Evolutionary conservation across 495 filamentous ascomycete genomes (phyloP).

Genomic region (Eremomyces bilateralis): DNA sequence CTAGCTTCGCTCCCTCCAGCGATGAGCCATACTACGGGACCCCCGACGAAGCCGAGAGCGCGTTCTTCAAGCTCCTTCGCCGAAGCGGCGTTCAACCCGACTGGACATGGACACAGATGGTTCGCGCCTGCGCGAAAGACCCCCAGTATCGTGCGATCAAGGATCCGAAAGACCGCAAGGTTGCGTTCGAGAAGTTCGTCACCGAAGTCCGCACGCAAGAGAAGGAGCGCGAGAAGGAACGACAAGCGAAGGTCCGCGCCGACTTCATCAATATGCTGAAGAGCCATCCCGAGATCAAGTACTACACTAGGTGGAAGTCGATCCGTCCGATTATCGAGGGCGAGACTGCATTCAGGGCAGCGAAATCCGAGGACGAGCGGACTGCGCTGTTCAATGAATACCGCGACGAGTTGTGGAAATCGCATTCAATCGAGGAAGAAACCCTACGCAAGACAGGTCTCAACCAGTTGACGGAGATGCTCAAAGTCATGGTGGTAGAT

Average conservation of each 20-base stretch:
- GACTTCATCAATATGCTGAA: slow-evolving; percentile 94
- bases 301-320: slow-evolving; percentile 95
- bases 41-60: slow-evolving; percentile 78
- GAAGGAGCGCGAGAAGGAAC: slow-evolving; percentile 86
- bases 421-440: slow-evolving; percentile 51
- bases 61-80: slow-evolving; percentile 79
- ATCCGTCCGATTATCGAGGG: slow-evolving; percentile 86
- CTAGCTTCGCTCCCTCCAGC: slow-evolving; percentile 37
- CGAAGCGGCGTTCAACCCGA: slow-evolving; percentile 69
- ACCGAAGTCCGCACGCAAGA: slow-evolving; percentile 78
- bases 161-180: slow-evolving; percentile 78
- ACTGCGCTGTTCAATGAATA: slow-evolving; percentile 92
- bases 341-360: slow-evolving; percentile 85
- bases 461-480: slow-evolving; percentile 57
- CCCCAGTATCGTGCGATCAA: slow-evolving; percentile 85
- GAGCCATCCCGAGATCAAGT: slow-evolving; percentile 91
- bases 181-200: slow-evolving; percentile 89
- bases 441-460: slow-evolving; percentile 57
- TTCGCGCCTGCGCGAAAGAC: slow-evolving; percentile 78
- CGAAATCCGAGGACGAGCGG: slow-evolving; percentile 71
- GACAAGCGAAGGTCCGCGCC: slow-evolving; percentile 74
- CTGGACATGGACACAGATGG: slow-evolving; percentile 81
- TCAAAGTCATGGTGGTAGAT: slow-evolving; percentile 72
- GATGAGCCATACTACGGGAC: slow-evolving; percentile 69
- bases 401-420: slow-evolving; percentile 58